Evolutionary conservation across 176 grass and related monocot species (phyloP), one percentile per base, ranked within the genome.

Genomic region (Alloteropsis semialata): DNA sequence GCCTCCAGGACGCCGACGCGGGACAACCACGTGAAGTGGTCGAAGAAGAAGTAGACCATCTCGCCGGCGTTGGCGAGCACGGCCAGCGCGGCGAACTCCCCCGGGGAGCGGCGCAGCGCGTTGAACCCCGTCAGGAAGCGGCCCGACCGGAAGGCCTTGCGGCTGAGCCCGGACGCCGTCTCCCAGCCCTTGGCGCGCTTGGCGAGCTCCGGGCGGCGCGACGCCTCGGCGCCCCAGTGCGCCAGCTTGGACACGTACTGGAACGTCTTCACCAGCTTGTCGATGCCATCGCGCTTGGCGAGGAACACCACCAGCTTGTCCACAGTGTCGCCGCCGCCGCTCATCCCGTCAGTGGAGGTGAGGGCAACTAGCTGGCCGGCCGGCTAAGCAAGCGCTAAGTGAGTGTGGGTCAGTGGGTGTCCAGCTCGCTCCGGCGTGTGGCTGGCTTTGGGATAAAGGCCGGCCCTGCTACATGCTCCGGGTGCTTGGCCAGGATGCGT

Each of bases 201-300:
- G 0, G 96, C 96, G 24, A 94, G 39, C 36, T 28, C 85, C 13
- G 89, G 89, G 82, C 10, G 80, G n/a, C n/a, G n/a, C n/a, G 89
- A 67, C 1, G 91, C 12, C 63, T 90, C 93, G 11, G 79, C 76
- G 16, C 89, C 87, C 96, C 96, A 94, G 85, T 94, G 85, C 49
- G 74, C 87, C 10, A 99, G 91, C 87, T 99, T 99, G 13, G 96
- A 94, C 66, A 99, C 96, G 79, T 99, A 99, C 81, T 99, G 96
- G 91, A 94, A 94, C 76, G 96, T 99, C 88, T 99, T 99, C 8
- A 99, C 96, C n/a, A 99, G 91, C 91, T 99, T 99, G 89, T 96
- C 96, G 56, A 99, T 85, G 85, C 96, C 96, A 16, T 99, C 96
- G 65, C 93, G 89, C 82, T 99, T 99, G 33, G 96, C 96, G 30